phyloP scores from a whole-genome alignment of 2,329 filamentous ascomycete species.

The Colletotrichum higginsianum region DNA sequence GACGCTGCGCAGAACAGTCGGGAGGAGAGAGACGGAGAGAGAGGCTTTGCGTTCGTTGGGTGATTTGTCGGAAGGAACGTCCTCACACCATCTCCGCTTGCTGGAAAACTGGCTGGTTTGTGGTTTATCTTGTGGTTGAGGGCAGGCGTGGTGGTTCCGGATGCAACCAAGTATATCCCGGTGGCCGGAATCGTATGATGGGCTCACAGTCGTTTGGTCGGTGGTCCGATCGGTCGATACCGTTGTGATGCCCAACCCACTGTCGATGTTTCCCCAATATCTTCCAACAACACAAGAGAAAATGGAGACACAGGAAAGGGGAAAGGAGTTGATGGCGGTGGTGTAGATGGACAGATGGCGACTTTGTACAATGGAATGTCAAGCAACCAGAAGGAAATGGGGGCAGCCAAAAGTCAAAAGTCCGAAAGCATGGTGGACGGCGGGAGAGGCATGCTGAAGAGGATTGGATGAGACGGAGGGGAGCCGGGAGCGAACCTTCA shows the following conservation, averaged over 20 bases:
- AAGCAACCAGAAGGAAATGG: slow-evolving; percentile 27
- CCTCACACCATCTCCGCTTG: slow-evolving; percentile 28
- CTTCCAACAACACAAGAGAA: slow-evolving; percentile 14
- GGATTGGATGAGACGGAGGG: slow-evolving; percentile 42
- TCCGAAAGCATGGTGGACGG: slow-evolving; percentile 31
- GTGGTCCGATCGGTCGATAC: slow-evolving; percentile 41
- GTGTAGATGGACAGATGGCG: slow-evolving; percentile 27
- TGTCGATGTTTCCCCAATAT: slow-evolving; percentile 19
- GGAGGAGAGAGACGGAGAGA: neutral
- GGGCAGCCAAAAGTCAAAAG: slow-evolving; percentile 36
- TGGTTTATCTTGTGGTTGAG: slow-evolving; percentile 21
- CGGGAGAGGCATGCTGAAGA: slow-evolving; percentile 40
- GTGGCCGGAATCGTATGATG: slow-evolving; percentile 40
- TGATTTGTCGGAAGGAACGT: slow-evolving; percentile 8
- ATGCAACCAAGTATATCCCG: slow-evolving; percentile 27
- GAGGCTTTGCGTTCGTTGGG: slow-evolving; percentile 10
- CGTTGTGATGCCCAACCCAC: slow-evolving; percentile 30
- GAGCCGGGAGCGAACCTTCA: slow-evolving; percentile 41
- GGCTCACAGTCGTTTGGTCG: slow-evolving; percentile 36
- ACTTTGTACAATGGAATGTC: slow-evolving; percentile 38
- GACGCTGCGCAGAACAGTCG: slow-evolving; percentile 12
- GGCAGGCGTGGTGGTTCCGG: slow-evolving; percentile 19
- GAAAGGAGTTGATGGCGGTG: neutral
- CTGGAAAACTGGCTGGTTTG: slow-evolving; percentile 12
- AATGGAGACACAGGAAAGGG: neutral